These are phyloP conservation scores for Tylopilus felleus DNA, from an alignment of 768 basidiomycete species.

Conservation along the genomic window DNA sequence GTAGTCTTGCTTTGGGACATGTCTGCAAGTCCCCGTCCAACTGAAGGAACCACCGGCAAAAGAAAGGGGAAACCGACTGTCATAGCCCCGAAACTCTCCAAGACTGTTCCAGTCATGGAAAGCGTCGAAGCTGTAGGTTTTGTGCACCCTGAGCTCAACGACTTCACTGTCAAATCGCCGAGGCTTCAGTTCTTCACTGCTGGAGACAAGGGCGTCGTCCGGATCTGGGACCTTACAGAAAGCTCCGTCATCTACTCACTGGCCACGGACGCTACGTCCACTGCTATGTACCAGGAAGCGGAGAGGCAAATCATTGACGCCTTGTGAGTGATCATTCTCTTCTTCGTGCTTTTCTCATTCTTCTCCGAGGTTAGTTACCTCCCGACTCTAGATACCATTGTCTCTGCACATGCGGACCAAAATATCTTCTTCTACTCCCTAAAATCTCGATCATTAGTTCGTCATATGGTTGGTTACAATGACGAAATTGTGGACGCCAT, in stretches of 20 bases:
- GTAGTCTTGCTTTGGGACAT: constrained; percentile 94
- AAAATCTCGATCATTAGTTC: constrained; percentile 54
- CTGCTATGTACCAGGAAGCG: constrained; percentile 57
- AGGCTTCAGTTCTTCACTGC: constrained; percentile 78
- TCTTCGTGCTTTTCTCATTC: constrained; percentile 14
- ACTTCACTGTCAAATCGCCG: constrained; percentile 33
- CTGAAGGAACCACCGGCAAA: constrained; percentile 22
- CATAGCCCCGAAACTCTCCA: constrained; percentile 57
- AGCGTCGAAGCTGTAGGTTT: constrained; percentile 86
- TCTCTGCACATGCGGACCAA: constrained; percentile 92
- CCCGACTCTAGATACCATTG: constrained; percentile 56
- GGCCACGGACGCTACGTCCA: constrained; percentile 39
- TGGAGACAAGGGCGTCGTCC: constrained; percentile 84
- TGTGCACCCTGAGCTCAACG: constrained; percentile 47
- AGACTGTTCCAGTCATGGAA: constrained; percentile 81
- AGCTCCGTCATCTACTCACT: constrained; percentile 62
- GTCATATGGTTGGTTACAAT: constrained; percentile 94
- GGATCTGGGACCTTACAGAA: constrained; percentile 77
- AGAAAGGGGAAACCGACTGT: constrained; percentile 44
- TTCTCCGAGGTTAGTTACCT: constrained; percentile 54
- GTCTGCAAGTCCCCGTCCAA: constrained; percentile 9
- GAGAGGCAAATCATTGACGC: constrained; percentile 81
- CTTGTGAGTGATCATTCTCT: constrained; percentile 55
- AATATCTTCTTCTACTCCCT: constrained; percentile 93
- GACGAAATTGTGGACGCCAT: constrained; percentile 93